Conservation (phyloP, 139 green algal genomes). For the Picochlorum costavermella region DNA sequence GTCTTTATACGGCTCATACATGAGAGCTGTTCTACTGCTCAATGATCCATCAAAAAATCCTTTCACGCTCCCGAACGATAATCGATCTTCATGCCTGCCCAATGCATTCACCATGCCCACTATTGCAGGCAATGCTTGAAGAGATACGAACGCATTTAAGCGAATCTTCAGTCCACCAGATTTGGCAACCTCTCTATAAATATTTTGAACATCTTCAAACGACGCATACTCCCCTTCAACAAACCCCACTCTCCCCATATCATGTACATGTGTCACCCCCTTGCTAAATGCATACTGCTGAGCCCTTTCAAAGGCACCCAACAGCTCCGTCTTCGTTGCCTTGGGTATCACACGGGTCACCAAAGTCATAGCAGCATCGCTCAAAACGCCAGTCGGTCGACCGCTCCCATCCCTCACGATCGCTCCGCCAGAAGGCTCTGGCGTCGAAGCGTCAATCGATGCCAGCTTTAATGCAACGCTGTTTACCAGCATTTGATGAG, state of each 20-base stretch:
- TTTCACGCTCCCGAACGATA: slow-evolving; percentile 62
- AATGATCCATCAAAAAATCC: slow-evolving; percentile 66
- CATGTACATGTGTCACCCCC: slow-evolving; percentile 52
- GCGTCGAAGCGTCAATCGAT: slow-evolving; percentile 20
- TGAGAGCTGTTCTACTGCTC: slow-evolving; percentile 53
- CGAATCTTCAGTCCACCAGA: slow-evolving; percentile 27
- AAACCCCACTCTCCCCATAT: slow-evolving; percentile 47
- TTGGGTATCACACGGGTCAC: slow-evolving; percentile 20
- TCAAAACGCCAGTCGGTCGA: slow-evolving; percentile 33
- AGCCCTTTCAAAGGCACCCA: neutral
- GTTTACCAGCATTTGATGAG: slow-evolving; percentile 37
- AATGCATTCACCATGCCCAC: slow-evolving; percentile 15
- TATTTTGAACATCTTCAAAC: slow-evolving; percentile 42
- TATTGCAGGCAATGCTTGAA: slow-evolving; percentile 32
- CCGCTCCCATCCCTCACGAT: slow-evolving; percentile 17
- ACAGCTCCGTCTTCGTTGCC: slow-evolving; percentile 3
- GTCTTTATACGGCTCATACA: slow-evolving; percentile 48
- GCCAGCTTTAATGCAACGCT: slow-evolving; percentile 37
- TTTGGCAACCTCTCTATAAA: slow-evolving; percentile 41
- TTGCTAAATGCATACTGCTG: slow-evolving; percentile 29
- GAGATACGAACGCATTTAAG: slow-evolving; percentile 27
- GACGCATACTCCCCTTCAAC: slow-evolving; percentile 17
- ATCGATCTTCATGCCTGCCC: slow-evolving; percentile 24
- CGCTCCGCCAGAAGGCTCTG: slow-evolving; percentile 20
- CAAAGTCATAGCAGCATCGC: slow-evolving; percentile 23